These are phyloP conservation scores for Yarrowia deformans DNA, from an alignment of 805 yeast species.

Conservation along the genomic window DNA sequence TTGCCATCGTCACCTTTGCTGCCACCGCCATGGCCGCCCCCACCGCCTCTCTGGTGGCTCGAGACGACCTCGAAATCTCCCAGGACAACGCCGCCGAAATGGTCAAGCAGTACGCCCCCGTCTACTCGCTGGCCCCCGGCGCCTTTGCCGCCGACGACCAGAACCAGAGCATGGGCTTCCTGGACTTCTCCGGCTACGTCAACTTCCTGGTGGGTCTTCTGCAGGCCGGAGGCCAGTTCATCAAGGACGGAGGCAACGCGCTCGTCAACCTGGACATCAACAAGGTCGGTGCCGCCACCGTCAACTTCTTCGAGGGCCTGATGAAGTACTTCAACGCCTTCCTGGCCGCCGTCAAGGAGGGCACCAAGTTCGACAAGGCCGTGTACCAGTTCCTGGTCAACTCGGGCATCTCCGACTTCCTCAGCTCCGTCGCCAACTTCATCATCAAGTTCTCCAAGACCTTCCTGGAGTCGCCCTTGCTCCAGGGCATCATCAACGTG, in stretches of 20 bases:
- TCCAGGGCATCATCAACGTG: slow-evolving; percentile 22
- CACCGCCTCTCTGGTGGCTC: slow-evolving; percentile 9
- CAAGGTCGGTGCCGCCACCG: slow-evolving; percentile 17
- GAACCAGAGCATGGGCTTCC: slow-evolving; percentile 23
- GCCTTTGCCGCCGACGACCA: neutral
- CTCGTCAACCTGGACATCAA: slow-evolving; percentile 34
- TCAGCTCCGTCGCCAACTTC: slow-evolving; percentile 10
- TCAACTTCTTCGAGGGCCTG: slow-evolving; percentile 37
- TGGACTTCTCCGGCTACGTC: slow-evolving; percentile 36
- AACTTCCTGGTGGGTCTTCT: slow-evolving; percentile 33
- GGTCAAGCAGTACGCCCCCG: slow-evolving; percentile 28
- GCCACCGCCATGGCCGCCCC: slow-evolving; percentile 31
- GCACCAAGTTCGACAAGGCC: slow-evolving; percentile 38
- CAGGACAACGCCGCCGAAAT: slow-evolving; percentile 34
- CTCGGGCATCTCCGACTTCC: slow-evolving; percentile 36
- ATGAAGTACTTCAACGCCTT: slow-evolving; percentile 36
- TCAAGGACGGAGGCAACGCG: slow-evolving; percentile 30
- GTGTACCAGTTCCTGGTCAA: slow-evolving; percentile 33
- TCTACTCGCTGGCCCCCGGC: slow-evolving; percentile 17
- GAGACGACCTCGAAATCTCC: slow-evolving; percentile 14
- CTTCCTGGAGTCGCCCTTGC: slow-evolving; percentile 27
- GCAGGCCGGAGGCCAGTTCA: slow-evolving; percentile 33
- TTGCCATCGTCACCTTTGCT: slow-evolving; percentile 7
- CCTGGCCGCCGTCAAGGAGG: slow-evolving; percentile 31
- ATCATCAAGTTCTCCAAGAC: slow-evolving; percentile 29